phyloP scores from a whole-genome alignment of 345 rosid genomes.

The Leavenworthia alabamica region DNA sequence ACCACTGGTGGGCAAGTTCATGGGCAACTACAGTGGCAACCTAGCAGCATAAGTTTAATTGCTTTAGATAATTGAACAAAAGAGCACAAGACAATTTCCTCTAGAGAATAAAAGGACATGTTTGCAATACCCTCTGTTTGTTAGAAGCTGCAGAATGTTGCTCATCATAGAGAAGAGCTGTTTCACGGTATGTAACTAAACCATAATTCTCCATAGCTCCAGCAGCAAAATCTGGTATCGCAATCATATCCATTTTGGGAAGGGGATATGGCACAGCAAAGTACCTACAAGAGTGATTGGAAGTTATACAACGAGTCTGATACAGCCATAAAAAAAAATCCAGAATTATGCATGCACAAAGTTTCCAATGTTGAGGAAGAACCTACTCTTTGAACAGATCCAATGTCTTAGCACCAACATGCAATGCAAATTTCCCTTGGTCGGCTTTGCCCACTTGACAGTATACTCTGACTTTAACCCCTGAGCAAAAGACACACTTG shows the following conservation, averaged over 20 bases:
- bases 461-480: slow-evolving; percentile 81
- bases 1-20: slow-evolving; percentile 99
- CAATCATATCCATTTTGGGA: slow-evolving; percentile 95
- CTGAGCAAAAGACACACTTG: slow-evolving; percentile 33
- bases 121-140: slow-evolving; percentile 75
- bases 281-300: slow-evolving; percentile 42
- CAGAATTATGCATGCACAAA: slow-evolving; percentile 5
- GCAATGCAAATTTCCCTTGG: slow-evolving; percentile 88
- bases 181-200: slow-evolving; percentile 88
- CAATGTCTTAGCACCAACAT: slow-evolving; percentile 87
- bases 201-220: slow-evolving; percentile 99
- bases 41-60: slow-evolving; percentile 34
- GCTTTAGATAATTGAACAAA: slow-evolving; percentile 2
- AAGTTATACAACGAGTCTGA: slow-evolving; percentile 1
- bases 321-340: not conserved
- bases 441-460: slow-evolving; percentile 78
- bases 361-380: not conserved
- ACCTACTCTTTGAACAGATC: slow-evolving; percentile 79
- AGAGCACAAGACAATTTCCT: not conserved
- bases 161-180: slow-evolving; percentile 84
- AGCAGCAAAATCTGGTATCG: slow-evolving; percentile 94
- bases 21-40: slow-evolving; percentile 94
- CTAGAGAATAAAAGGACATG: slow-evolving; percentile 3
- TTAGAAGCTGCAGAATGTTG: slow-evolving; percentile 94
- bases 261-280: slow-evolving; percentile 85